Evolutionary conservation across 2,329 filamentous ascomycete species (phyloP).

Genomic region (Cyclaneusma minus): DNA sequence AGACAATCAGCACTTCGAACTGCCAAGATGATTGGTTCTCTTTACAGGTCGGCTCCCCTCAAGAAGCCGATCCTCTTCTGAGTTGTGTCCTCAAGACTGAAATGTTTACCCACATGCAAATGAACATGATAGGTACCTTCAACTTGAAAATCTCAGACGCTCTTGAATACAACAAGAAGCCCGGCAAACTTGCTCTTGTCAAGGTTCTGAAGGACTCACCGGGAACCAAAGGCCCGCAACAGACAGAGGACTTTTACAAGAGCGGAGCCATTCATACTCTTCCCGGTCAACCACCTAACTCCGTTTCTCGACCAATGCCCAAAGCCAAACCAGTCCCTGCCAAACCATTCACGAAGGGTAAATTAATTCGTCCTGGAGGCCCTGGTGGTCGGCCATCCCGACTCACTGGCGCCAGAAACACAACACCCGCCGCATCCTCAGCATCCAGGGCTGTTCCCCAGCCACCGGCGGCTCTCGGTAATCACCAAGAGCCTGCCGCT

Average conservation of each 20-base stretch:
- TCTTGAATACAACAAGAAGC: constrained; percentile 97
- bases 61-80: constrained; percentile 85
- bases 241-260: constrained; percentile 77
- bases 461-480: constrained; percentile 18
- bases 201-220: constrained; percentile 85
- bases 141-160: constrained; percentile 69
- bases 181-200: constrained; percentile 75
- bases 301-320: constrained; percentile 69
- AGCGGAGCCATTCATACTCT: constrained; percentile 80
- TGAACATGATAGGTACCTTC: constrained; percentile 57
- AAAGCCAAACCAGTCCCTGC: constrained; percentile 74
- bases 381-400: constrained; percentile 69
- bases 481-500: too few relatives aligned
- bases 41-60: constrained; percentile 72
- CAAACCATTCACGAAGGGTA: constrained; percentile 83
- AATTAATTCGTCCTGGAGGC: constrained; percentile 82
- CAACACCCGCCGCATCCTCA: constrained; percentile 16
- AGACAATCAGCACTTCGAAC: constrained; percentile 68
- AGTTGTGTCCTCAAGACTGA: constrained; percentile 95
- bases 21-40: constrained; percentile 95
- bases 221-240: too few relatives aligned
- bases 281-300: constrained; percentile 69
- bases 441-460: constrained; percentile 14
- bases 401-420: constrained; percentile 28
- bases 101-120: constrained; percentile 82